Conservation (phyloP, 345 rosid species). For the Salix suchowensis region DNA sequence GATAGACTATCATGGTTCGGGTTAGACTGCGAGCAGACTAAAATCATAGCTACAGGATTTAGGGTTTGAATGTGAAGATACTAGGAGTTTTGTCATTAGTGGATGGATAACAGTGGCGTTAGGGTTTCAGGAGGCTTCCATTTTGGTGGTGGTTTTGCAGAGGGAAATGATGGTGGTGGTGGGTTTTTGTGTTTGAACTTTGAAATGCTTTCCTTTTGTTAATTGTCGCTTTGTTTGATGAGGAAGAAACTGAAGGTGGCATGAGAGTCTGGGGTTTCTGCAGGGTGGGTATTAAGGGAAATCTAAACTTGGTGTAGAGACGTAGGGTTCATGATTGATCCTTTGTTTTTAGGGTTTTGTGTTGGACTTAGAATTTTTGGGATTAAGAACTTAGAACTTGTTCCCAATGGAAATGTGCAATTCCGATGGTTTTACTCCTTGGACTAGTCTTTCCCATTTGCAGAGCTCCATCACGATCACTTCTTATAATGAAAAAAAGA, state of each 20-base stretch:
- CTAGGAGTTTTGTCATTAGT: not conserved
- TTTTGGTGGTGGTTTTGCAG: not conserved
- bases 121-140: constrained; percentile 8
- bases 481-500: not conserved
- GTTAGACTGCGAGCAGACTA: not conserved
- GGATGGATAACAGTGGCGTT: not conserved
- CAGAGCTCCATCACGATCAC: not conserved
- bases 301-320: not conserved
- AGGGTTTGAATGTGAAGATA: not conserved
- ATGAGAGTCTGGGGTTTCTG: not conserved
- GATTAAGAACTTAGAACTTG: not conserved
- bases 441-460: not conserved
- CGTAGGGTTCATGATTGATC: not conserved
- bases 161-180: not conserved
- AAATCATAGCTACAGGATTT: not conserved
- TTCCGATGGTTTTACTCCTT: not conserved
- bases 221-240: not conserved
- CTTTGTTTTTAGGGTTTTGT: constrained; percentile 6
- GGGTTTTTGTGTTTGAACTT: not conserved
- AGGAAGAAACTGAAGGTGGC: not conserved
- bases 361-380: constrained; percentile 8
- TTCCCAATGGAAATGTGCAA: not conserved
- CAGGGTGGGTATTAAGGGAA: not conserved
- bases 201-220: not conserved
- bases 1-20: constrained; percentile 2